A percentile compares a stretch with the other conserved stretches of the same genome.
These are phyloP conservation scores for Pinus albicaulis DNA, from an alignment of 75 land plant species.

Conservation along the genomic window DNA sequence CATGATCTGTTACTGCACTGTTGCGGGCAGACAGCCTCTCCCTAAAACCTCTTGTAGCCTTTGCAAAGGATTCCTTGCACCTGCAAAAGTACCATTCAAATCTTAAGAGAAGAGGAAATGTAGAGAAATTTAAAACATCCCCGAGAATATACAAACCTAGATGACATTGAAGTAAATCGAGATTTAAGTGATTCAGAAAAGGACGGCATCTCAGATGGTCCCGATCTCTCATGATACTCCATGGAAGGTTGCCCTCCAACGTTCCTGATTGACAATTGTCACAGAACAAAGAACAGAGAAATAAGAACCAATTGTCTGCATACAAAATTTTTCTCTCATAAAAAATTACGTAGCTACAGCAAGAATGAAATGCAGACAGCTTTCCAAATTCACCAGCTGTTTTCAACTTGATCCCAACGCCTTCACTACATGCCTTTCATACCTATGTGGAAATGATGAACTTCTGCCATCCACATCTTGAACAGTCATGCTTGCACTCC, in stretches of 20 bases:
- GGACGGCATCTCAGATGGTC: constrained; percentile 80
- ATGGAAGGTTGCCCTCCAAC: constrained; percentile 33
- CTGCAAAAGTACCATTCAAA: constrained; percentile 23
- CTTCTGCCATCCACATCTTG: no score
- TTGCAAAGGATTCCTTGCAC: constrained; percentile 83
- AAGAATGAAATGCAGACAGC: background rate
- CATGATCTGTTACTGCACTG: constrained; percentile 28
- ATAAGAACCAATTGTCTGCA: background rate
- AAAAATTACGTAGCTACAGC: background rate
- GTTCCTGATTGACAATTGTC: constrained; percentile 17
- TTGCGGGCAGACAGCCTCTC: constrained; percentile 75
- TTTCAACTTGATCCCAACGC: background rate
- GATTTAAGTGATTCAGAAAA: constrained; percentile 88
- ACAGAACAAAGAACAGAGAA: background rate
- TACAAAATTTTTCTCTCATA: background rate
- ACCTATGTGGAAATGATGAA: background rate
- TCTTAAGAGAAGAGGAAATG: constrained; percentile 1
- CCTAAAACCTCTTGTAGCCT: constrained; percentile 86
- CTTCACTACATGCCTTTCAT: background rate
- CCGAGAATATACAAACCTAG: constrained; percentile 52
- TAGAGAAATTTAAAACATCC: background rate
- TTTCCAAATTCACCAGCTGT: background rate
- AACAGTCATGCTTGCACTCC: background rate
- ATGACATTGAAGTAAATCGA: constrained; percentile 70
- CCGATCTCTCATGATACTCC: constrained; percentile 44